phyloP scores from a whole-genome alignment of 306 rosid species.

The Echinosophora koreensis region DNA sequence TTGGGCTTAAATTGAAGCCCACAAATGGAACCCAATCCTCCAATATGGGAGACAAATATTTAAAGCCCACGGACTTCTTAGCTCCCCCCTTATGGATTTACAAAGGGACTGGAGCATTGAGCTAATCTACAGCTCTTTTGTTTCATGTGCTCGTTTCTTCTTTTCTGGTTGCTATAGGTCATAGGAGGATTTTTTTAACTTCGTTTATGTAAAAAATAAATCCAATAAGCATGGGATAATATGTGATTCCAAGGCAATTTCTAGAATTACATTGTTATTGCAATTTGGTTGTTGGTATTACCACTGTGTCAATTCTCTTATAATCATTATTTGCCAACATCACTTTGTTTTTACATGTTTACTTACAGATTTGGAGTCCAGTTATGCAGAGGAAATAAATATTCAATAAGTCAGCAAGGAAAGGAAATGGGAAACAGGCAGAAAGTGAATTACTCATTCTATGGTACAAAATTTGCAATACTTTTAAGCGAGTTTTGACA shows the following conservation, averaged over 20 bases:
- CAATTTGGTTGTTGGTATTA: not conserved
- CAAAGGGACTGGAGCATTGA: no score
- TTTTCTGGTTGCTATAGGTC: no score
- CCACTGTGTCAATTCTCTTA: not conserved
- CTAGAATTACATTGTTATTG: not conserved
- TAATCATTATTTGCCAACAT: not conserved
- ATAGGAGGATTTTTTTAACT: no score
- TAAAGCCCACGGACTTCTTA: no score
- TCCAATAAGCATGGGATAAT: not conserved
- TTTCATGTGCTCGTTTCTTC: no score
- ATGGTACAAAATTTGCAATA: not conserved
- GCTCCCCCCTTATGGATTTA: no score
- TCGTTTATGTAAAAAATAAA: no score
- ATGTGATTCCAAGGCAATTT: not conserved
- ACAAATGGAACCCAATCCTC: not conserved
- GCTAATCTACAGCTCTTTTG: no score
- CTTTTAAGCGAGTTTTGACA: no score
- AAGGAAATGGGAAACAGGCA: slow-evolving; percentile 74
- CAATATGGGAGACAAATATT: not conserved
- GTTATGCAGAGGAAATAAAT: not conserved
- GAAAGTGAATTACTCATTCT: slow-evolving; percentile 48
- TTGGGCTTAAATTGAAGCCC: slow-evolving; percentile 36
- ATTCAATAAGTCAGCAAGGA: slow-evolving; percentile 3
- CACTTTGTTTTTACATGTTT: not conserved
- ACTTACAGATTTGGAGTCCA: not conserved